Base-by-base conservation (phyloP, 2,329 filamentous ascomycete genomes). In the Fusarium siculi region DNA sequence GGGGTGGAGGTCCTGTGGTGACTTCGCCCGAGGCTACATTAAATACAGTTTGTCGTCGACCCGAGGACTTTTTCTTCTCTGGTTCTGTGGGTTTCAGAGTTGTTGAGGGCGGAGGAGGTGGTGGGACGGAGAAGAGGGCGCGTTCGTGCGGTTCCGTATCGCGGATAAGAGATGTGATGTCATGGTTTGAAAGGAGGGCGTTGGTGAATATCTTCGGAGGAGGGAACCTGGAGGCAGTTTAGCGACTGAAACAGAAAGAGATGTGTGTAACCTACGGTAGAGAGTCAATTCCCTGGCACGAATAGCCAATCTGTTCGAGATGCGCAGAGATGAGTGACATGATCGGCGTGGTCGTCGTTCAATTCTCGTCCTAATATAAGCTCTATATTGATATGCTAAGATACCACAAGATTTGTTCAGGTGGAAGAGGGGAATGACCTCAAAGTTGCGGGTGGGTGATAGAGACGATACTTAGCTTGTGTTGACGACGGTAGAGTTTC, bases 91-190 rank as follows among this genome's bases (percentile, higher is more conserved):
- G 79, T 15, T 78, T 74, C 16, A 74, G 59, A 43, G 64, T 72
- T 58, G 77, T 85, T 71, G 78, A 82, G 56, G 78, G 84, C 44
- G 79, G 87, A 3, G 93, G 90, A 0, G 93, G 91, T 1, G 93
- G 91, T 2, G 96, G 95, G 1, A 97, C 92, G 42, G 96, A 97
- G 85, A 98, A 99, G 23, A 99, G 90, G 11, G 96, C 96, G 78
- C 95, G 93, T 82, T 99, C 96, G 84, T 98, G 96, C 28, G 93
- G 85, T 82, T 99, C 96, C 7, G 96, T 98, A 81, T 99, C 96
- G 68, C 96, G 93, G 78, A 99, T 98, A 53, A 99, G 86, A 18
- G 93, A 90, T 8, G 96, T 98, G 76, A 99, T 98, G 82, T 99
- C 96, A 82, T 95, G 92, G 74, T 91, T 91, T 63, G 92, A 91